These are phyloP conservation scores for Monosporascus cannonballus DNA, from an alignment of 2,329 filamentous ascomycete species.

Conservation along the genomic window DNA sequence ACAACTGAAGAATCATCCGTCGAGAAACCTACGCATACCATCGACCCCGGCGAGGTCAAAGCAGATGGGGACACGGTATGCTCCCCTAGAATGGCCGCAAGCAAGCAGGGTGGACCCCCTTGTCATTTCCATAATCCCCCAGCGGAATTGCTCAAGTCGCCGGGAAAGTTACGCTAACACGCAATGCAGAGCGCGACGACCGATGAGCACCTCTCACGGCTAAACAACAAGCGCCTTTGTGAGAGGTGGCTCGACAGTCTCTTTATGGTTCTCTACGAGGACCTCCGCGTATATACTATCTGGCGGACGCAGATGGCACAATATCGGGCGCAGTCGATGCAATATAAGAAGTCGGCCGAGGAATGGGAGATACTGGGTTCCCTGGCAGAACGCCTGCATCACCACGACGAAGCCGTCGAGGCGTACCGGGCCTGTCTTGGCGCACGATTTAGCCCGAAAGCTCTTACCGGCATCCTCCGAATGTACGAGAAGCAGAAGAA, in stretches of 20 bases:
- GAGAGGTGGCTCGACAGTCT: slow-evolving; percentile 97
- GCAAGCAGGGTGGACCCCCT: too few species aligned
- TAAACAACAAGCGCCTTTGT: slow-evolving; percentile 95
- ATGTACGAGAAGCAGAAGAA: slow-evolving; percentile 73
- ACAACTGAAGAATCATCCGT: slow-evolving; percentile 33
- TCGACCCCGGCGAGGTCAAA: slow-evolving; percentile 72
- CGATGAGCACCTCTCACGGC: slow-evolving; percentile 74
- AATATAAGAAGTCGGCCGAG: slow-evolving; percentile 93
- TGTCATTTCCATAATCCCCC: too few species aligned
- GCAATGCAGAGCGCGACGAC: slow-evolving; percentile 50
- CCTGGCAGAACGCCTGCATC: slow-evolving; percentile 86
- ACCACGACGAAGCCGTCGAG: slow-evolving; percentile 84
- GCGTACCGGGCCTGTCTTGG: slow-evolving; percentile 84
- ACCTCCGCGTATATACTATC: slow-evolving; percentile 96
- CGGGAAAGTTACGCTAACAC: slow-evolving; percentile 12
- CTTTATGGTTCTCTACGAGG: slow-evolving; percentile 99
- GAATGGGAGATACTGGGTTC: slow-evolving; percentile 98
- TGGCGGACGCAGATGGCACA: slow-evolving; percentile 98
- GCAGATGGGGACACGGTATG: slow-evolving; percentile 44
- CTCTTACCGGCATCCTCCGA: slow-evolving; percentile 76
- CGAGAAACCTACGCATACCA: slow-evolving; percentile 74
- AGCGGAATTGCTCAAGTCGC: too few species aligned
- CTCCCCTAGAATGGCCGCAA: neutral
- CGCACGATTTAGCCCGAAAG: slow-evolving; percentile 88
- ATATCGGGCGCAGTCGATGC: slow-evolving; percentile 84